These are phyloP conservation scores for Tetrapisispora pingtungensis DNA, from an alignment of 805 yeast genomes.

Conservation along the genomic window DNA sequence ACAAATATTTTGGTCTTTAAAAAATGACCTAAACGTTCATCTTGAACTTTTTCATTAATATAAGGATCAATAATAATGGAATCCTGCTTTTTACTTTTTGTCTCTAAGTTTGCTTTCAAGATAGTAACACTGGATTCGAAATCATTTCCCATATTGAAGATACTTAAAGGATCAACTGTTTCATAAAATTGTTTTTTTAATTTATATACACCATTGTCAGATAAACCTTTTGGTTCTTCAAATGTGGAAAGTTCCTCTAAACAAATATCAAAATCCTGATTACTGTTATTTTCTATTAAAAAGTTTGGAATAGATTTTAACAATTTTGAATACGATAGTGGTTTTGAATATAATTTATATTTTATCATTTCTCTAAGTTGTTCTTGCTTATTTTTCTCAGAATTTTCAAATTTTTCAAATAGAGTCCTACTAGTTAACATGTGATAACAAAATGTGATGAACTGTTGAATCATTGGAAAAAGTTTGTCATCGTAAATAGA, in stretches of 20 bases:
- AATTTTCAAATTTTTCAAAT: conserved; percentile 35
- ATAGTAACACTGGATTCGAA: conserved; percentile 43
- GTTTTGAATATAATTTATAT: conserved; percentile 41
- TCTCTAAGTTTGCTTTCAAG: conserved; percentile 36
- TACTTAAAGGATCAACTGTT: conserved; percentile 48
- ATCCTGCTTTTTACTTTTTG: conserved; percentile 29
- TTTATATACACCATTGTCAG: conserved; percentile 58
- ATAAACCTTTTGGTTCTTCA: conserved; percentile 55
- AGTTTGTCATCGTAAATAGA: conserved; percentile 42
- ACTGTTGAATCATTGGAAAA: conserved; percentile 65
- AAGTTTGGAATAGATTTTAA: conserved; percentile 28
- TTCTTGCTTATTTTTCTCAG: conserved; percentile 23
- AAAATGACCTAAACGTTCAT: conserved; percentile 40
- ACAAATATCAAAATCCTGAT: conserved; percentile 36
- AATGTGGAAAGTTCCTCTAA: conserved; percentile 52
- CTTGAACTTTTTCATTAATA: conserved; percentile 21
- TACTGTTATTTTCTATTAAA: conserved; percentile 25
- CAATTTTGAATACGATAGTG: conserved; percentile 45
- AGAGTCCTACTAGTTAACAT: conserved; percentile 60
- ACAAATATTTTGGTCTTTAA: conserved; percentile 45
- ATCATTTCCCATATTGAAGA: conserved; percentile 38
- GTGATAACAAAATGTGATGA: conserved; percentile 59
- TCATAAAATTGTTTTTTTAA: conserved; percentile 39
- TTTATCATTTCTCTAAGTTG: conserved; percentile 36
- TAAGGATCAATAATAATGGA: conserved; percentile 44